A percentile compares a stretch with the other conserved stretches of the same genome.
Conservation (phyloP, 1,139 yeast species). For the Debaryomycetaceae sp. region DNA sequence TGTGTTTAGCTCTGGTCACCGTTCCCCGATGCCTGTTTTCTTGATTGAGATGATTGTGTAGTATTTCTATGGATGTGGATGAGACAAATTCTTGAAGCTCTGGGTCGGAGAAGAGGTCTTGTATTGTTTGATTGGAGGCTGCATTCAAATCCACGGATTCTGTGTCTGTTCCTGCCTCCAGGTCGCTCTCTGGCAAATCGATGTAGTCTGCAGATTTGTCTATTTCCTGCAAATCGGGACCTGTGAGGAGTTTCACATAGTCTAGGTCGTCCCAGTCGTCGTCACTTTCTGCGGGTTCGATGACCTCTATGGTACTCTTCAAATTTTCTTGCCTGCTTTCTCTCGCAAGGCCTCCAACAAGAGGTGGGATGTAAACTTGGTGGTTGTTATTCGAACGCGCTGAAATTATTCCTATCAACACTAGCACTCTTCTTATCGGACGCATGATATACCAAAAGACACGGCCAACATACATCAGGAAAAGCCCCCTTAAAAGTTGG, state of each 20-base stretch:
- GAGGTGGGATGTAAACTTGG: not conserved
- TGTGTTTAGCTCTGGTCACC: constrained; percentile 44
- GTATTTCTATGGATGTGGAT: constrained; percentile 17
- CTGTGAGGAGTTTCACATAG: not conserved
- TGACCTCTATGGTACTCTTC: not conserved
- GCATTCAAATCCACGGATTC: constrained; percentile 14
- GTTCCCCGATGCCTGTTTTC: constrained; percentile 14
- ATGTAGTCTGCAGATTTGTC: constrained; percentile 44
- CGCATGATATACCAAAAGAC: not conserved
- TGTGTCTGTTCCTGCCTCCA: constrained; percentile 22
- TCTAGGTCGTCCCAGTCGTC: not conserved
- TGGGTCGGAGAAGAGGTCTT: not conserved
- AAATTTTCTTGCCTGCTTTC: not conserved
- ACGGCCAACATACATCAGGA: not conserved
- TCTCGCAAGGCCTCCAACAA: not conserved
- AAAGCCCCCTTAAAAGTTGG: not conserved
- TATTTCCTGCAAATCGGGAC: constrained; percentile 33
- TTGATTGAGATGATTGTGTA: constrained; percentile 34
- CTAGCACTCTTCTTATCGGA: not conserved
- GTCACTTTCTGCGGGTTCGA: not conserved
- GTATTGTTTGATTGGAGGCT: constrained; percentile 12
- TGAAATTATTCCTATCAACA: not conserved
- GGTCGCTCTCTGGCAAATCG: constrained; percentile 13
- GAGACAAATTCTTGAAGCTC: constrained; percentile 27
- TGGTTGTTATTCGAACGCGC: not conserved